Percentiles rank a stretch among this genome's conserved stretches.
Evolutionary conservation across 257 asterid species (phyloP).

Genomic region (Solanum pinnatisectum): DNA sequence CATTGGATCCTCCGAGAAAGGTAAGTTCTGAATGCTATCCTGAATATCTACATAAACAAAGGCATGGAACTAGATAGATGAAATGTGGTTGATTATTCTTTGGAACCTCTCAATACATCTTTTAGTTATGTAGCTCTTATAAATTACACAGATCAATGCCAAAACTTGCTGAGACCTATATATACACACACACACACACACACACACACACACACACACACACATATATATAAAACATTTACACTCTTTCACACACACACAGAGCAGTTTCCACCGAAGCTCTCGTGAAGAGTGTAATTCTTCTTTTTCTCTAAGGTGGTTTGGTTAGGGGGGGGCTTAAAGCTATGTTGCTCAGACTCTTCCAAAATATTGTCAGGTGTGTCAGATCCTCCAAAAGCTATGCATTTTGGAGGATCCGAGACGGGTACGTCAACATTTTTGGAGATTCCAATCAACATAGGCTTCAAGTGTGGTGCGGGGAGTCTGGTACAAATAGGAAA

Average conservation of each 20-base stretch:
- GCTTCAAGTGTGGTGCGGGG: neutral
- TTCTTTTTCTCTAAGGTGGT: neutral
- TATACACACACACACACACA: neutral
- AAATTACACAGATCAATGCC: neutral
- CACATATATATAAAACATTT: neutral
- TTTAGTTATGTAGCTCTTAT: neutral
- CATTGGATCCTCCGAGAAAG: constrained; percentile 48
- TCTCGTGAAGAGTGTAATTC: neutral
- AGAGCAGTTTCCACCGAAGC: neutral
- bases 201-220: neutral
- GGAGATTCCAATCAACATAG: neutral
- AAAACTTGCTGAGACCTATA: neutral
- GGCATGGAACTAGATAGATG: neutral
- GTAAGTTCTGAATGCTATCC: constrained; percentile 24
- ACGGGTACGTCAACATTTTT: neutral
- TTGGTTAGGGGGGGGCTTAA: neutral
- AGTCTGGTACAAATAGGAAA: neutral
- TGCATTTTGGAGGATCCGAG: neutral
- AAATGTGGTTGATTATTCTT: neutral
- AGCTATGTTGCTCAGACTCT: neutral
- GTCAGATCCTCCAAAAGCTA: neutral
- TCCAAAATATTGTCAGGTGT: neutral
- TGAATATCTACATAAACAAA: neutral
- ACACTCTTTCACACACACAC: neutral
- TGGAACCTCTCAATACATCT: neutral